Base-by-base conservation (phyloP, 164 flowering plant species). In the Vitis amurensis region DNA sequence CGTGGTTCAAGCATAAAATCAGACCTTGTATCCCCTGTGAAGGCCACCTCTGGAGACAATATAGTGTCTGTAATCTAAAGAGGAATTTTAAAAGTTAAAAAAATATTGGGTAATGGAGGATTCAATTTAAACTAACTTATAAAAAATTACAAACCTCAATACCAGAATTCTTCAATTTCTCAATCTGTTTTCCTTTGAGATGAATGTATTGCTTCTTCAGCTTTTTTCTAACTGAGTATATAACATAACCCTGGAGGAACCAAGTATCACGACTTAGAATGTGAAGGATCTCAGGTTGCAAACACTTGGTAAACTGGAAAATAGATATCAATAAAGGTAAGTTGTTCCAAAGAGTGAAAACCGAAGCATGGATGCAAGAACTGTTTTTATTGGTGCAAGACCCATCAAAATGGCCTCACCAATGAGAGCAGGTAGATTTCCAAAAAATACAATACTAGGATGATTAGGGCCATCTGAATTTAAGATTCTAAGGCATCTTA, bases 21-120 rank as follows among this genome's bases (percentile, higher is more conserved):
- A 59, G 98, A 79, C 1, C 86, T 88, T 55, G 99, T 95, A 71
- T 93, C 99, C 50, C 99, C 99, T 1, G 98, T 95, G 77, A 95
- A 93, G 49, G 99, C 98, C 70, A 95, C 89, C 83, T 95, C 99
- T 61, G 99, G 99, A 66, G 88, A 87, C 79, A 95, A 76, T 62
- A 95, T 78, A 23, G 76, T 84, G 74, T 95, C 97, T 81, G 97
- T 88, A 70, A 95, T 93, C 99, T 95, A 77, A 68, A 70, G 75
- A 65, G 23, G 47, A 30, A 75, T 51, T 37, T 64, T 50, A 23
- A 63, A 76, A 71, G 73, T 74, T 55, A 70, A 66, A 67, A 37
- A 52, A 44, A 59, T 58, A 7, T 44, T 16, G 48, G 52, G 47
- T 8, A 66, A 56, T 15, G 17, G 49, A 61, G 30, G 53, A 55